Evolutionary conservation across 306 rosid genomes (phyloP), one percentile per base, ranked within the genome.

Genomic region (Ochetophila trinervis): DNA sequence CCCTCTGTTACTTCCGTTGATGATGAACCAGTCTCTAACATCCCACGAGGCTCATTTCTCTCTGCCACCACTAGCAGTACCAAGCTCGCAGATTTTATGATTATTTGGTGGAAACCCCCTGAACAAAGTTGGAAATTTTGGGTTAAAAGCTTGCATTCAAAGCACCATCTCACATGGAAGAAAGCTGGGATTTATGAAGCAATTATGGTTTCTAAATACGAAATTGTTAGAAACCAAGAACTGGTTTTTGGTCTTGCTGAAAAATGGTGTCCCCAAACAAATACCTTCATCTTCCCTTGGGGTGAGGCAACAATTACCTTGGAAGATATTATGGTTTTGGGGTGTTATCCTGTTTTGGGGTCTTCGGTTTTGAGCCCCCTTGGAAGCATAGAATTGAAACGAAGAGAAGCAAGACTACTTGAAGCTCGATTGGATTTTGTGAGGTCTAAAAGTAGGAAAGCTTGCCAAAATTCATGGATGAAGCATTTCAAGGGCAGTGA

Each of bases 301-400:
- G 96, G 86, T 2, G 89, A 88, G 69, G 77, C 86, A 4, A 84
- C 86, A 0, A 32, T 88, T 0, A 84, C 87, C 0, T 52, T 84
- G 21, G 91, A 88, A 49, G 91, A 88, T 49, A n/a, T 74, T 8
- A 74, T 78, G 67, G 22, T 69, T 40, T 68, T 58, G 8, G 80
- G 83, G 16, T 82, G 86, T 0, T 86, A 58, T 19, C 78, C 88
- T 1, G 63, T 81, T 49, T 0, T 67, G 8, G 96, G 92, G 4
- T 21, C 23, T 8, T 53, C 77, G 15, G 42, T 76, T 63, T 55
- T 45, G 1, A 40, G 6, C 14, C 70, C 74, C 14, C 59, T 81
- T 54, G 40, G 69, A 54, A 8, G 67, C 57, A 24, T 52, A 50
- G 51, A 51, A 22, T 40, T 22, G 44, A 53, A 30, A 27, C 57